Evolutionary conservation across 2,329 filamentous ascomycete genomes (phyloP).

Genomic region (Pseudodiploospora longispora): DNA sequence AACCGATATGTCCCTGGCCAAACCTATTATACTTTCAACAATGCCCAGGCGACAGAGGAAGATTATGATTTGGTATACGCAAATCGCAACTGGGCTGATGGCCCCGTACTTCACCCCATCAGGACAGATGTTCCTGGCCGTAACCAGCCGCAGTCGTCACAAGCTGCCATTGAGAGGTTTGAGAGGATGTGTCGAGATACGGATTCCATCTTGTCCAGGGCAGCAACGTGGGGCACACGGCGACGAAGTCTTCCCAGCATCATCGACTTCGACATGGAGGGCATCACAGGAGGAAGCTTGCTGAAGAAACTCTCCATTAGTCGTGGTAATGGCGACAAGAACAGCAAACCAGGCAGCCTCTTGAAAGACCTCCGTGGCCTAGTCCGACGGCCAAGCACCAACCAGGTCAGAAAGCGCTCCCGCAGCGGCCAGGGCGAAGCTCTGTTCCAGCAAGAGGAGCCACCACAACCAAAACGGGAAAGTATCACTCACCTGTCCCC

Average conservation of each 20-base stretch:
- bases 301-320: slow-evolving; percentile 54
- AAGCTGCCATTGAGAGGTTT: slow-evolving; percentile 46
- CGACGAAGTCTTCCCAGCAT: slow-evolving; percentile 55
- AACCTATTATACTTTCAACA: slow-evolving; percentile 37
- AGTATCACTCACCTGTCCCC: slow-evolving; percentile 38
- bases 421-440: slow-evolving; percentile 30
- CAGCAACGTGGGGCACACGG: slow-evolving; percentile 63
- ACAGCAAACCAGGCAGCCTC: slow-evolving; percentile 37
- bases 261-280: slow-evolving; percentile 47
- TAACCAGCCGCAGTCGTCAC: slow-evolving; percentile 42
- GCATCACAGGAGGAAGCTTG: slow-evolving; percentile 51
- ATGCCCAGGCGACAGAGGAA: slow-evolving; percentile 33
- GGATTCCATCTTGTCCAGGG: slow-evolving; percentile 51
- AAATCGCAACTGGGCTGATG: slow-evolving; percentile 41
- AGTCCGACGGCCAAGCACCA: slow-evolving; percentile 41
- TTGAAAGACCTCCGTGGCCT: slow-evolving; percentile 43
- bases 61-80: slow-evolving; percentile 44
- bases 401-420: slow-evolving; percentile 37
- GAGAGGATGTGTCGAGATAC: slow-evolving; percentile 45
- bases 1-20: slow-evolving; percentile 42
- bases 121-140: slow-evolving; percentile 19
- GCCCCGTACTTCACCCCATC: slow-evolving; percentile 40
- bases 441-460: slow-evolving; percentile 9
- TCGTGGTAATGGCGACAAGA: slow-evolving; percentile 29
- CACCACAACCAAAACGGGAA: slow-evolving; percentile 32